phyloP scores from a whole-genome alignment of 352 stramenopile genomes.

The Elongisporangium prolatum region DNA sequence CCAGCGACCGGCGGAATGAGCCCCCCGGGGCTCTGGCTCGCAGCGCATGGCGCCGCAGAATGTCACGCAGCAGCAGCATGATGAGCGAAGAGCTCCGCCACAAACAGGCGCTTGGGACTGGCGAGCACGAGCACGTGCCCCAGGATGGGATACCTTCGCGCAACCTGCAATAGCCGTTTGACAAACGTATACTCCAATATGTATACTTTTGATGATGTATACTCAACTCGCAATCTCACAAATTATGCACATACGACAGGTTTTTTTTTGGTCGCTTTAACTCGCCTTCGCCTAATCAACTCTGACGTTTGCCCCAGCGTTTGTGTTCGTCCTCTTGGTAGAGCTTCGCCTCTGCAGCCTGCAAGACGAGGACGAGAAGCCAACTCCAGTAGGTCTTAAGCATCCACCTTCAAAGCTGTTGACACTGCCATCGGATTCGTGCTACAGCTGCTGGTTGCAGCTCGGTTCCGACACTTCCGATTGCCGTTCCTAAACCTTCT shows the following conservation, averaged over 20 bases:
- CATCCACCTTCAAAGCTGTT: neutral
- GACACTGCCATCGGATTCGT: neutral
- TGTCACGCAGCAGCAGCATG: neutral
- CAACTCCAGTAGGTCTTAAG: neutral
- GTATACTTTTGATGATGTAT: too few species aligned
- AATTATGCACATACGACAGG: neutral
- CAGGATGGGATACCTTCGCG: too few species aligned
- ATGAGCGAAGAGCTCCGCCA: neutral
- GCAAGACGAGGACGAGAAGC: neutral
- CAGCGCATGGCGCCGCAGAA: neutral
- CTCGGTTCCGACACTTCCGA: neutral
- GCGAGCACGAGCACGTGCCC: neutral
- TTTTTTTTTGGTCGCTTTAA: neutral
- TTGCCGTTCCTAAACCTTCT: neutral
- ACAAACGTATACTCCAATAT: too few species aligned
- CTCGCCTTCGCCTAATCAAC: neutral
- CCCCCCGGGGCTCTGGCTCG: too few species aligned
- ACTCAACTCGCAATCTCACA: neutral
- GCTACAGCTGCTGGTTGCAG: neutral
- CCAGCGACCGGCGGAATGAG: neutral
- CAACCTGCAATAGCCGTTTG: too few species aligned
- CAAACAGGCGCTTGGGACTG: neutral
- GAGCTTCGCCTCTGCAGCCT: neutral
- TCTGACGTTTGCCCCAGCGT: neutral
- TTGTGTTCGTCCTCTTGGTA: neutral